Percentiles rank a stretch among this genome's conserved stretches.
phyloP scores from a whole-genome alignment of 2,329 filamentous ascomycete genomes.

The Exophiala bonariae region DNA sequence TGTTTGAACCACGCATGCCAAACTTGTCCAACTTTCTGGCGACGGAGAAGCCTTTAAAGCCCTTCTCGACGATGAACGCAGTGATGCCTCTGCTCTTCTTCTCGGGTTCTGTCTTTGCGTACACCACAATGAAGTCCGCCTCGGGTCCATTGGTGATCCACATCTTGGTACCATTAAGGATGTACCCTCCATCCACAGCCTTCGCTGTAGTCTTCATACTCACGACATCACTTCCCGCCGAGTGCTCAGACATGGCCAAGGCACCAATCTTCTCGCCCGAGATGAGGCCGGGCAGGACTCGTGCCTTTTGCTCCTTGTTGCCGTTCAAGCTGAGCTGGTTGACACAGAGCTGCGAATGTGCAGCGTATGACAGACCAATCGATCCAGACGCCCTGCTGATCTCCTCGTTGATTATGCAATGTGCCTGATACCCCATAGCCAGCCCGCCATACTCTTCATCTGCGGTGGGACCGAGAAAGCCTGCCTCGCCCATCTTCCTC shows the following conservation, averaged over 20 bases:
- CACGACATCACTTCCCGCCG: slow-evolving; percentile 88
- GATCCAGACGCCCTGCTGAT: slow-evolving; percentile 78
- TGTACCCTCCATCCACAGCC: slow-evolving; percentile 77
- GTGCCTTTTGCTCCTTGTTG: slow-evolving; percentile 71
- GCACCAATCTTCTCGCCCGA: slow-evolving; percentile 80
- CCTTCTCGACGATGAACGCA: slow-evolving; percentile 79
- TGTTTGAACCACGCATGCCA: slow-evolving; percentile 96
- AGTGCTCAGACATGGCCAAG: slow-evolving; percentile 92
- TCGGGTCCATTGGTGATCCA: slow-evolving; percentile 99
- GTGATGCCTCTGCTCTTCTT: slow-evolving; percentile 88
- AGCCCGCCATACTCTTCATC: slow-evolving; percentile 89
- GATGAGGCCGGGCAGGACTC: slow-evolving; percentile 78
- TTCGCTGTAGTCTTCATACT: slow-evolving; percentile 88
- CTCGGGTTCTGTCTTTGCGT: slow-evolving; percentile 86
- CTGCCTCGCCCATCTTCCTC: slow-evolving; percentile 88
- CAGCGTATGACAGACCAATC: slow-evolving; percentile 88
- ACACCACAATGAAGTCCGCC: slow-evolving; percentile 91
- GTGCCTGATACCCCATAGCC: slow-evolving; percentile 92
- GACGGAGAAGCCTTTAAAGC: slow-evolving; percentile 74
- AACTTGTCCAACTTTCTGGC: slow-evolving; percentile 94
- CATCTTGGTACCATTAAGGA: slow-evolving; percentile 93
- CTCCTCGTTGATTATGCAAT: slow-evolving; percentile 95
- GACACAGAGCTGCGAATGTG: slow-evolving; percentile 92
- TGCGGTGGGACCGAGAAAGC: slow-evolving; percentile 87
- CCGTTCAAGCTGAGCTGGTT: slow-evolving; percentile 96